Evolutionary conservation across 169 alveolate genomes (phyloP).

Genomic region (Plasmodium fragile): DNA sequence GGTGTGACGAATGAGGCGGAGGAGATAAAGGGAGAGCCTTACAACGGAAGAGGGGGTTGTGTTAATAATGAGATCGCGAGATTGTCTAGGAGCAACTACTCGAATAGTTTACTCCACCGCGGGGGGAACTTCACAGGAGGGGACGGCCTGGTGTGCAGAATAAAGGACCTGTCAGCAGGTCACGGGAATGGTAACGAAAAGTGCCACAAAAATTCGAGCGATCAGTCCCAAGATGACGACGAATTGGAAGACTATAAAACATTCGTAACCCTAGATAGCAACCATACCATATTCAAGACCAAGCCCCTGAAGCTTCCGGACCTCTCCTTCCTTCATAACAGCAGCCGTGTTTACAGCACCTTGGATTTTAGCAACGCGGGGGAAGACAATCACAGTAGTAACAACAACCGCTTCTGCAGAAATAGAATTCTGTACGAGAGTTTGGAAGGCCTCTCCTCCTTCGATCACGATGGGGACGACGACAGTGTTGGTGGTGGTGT

Average conservation of each 20-base stretch:
- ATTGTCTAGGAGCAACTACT: not conserved
- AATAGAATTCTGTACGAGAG: slow-evolving; percentile 53
- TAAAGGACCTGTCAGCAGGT: not conserved
- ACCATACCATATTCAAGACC: slow-evolving; percentile 38
- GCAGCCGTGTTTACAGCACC: slow-evolving; percentile 22
- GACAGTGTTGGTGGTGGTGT: not conserved
- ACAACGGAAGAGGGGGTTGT: not conserved
- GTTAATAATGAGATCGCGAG: not conserved
- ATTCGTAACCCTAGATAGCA: slow-evolving; percentile 59
- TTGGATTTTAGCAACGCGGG: not conserved
- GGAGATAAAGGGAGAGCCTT: not conserved
- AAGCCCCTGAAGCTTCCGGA: slow-evolving; percentile 73
- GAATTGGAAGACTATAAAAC: slow-evolving; percentile 69
- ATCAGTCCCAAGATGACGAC: slow-evolving; percentile 17
- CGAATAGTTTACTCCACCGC: not conserved
- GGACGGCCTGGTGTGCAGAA: not conserved
- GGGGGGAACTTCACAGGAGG: not conserved
- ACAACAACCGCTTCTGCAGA: not conserved
- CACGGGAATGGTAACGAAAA: not conserved
- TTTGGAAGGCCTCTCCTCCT: slow-evolving; percentile 59
- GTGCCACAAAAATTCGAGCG: not conserved
- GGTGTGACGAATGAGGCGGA: not conserved
- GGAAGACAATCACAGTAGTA: not conserved
- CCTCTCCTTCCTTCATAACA: slow-evolving; percentile 41
- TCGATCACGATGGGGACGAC: slow-evolving; percentile 21